Conservation (phyloP, 345 rosid species). For the Angophora floribunda region DNA sequence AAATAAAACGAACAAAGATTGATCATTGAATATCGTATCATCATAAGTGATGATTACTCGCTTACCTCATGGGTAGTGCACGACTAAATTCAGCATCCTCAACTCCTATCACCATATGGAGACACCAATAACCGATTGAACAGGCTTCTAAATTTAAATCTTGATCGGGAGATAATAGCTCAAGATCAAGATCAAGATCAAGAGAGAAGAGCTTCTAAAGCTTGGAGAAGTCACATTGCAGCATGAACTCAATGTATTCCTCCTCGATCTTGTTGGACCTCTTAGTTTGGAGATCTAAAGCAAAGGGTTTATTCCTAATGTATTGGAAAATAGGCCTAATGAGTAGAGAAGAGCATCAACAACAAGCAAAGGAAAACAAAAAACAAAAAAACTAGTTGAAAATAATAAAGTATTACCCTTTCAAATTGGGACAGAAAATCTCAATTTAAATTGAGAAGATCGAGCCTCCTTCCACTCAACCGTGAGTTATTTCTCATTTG, state of each 20-base stretch:
- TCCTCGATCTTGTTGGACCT: background rate
- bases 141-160: background rate
- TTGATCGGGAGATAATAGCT: background rate
- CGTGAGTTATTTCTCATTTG: background rate
- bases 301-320: background rate
- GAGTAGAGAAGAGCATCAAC: background rate
- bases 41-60: background rate
- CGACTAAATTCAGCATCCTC: accelerated
- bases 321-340: background rate
- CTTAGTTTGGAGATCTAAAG: background rate
- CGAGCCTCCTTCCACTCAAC: background rate
- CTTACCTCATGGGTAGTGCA: background rate
- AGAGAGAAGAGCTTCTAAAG: background rate
- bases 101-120: background rate
- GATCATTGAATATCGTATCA: background rate
- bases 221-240: background rate
- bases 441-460: background rate
- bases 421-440: background rate
- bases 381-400: too few relatives aligned
- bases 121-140: background rate
- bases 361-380: too few relatives aligned
- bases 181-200: background rate
- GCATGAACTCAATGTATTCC: background rate
- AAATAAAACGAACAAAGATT: accelerated
- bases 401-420: background rate